Percentiles rank a stretch among this genome's conserved stretches.
These are phyloP conservation scores for Pelargonium cotyledonis DNA, from an alignment of 441 rosid species.

Conservation along the genomic window DNA sequence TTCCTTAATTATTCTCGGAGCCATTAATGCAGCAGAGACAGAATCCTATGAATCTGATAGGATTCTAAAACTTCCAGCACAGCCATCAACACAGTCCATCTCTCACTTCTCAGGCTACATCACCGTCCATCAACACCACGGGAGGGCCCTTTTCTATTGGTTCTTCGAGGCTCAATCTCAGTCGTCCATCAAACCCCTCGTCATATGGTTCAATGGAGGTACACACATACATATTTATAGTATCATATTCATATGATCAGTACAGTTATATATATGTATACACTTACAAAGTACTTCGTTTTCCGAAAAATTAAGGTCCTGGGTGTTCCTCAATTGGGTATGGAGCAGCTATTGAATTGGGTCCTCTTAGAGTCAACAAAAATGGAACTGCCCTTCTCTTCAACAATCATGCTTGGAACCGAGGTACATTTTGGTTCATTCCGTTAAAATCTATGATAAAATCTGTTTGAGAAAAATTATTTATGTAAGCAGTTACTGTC, in stretches of 20 bases:
- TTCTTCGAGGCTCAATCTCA: constrained; percentile 52
- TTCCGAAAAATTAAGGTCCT: constrained; percentile 32
- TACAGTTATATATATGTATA: neutral
- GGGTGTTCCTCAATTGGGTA: constrained; percentile 62
- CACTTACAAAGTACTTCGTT: neutral
- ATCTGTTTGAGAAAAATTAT: too few relatives aligned
- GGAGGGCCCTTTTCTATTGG: constrained; percentile 59
- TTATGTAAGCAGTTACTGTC: too few relatives aligned
- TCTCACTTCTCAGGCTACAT: constrained; percentile 57
- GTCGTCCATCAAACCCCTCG: constrained; percentile 43
- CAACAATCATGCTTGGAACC: constrained; percentile 48
- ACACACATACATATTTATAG: neutral
- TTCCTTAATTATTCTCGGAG: too few relatives aligned
- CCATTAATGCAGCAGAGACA: neutral
- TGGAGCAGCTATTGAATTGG: constrained; percentile 56
- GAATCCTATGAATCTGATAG: constrained; percentile 36
- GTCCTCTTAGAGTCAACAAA: constrained; percentile 42
- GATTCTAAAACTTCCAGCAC: constrained; percentile 43
- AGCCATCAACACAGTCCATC: constrained; percentile 35
- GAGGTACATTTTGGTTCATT: constrained; percentile 26
- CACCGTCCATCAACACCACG: constrained; percentile 41
- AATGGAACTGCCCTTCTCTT: constrained; percentile 39
- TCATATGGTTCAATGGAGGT: constrained; percentile 70
- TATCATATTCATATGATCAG: neutral
- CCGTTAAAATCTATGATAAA: too few relatives aligned